Conservation (phyloP, 768 basidiomycete genomes). For the Termitomyces eurrhizus region DNA sequence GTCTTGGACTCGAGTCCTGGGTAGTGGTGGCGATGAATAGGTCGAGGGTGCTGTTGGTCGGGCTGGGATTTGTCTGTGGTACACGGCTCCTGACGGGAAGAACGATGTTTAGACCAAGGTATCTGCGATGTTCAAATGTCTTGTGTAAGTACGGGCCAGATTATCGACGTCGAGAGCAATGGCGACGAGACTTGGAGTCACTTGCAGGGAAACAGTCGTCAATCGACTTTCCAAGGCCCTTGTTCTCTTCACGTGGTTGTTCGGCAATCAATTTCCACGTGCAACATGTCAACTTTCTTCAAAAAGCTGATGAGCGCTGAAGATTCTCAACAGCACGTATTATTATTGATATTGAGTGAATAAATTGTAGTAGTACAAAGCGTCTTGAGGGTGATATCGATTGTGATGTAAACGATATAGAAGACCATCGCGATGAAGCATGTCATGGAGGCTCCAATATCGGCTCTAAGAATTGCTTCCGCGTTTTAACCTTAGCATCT, state of each 20-base stretch:
- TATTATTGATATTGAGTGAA: background rate
- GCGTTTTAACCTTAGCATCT: constrained; percentile 38
- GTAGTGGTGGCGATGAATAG: constrained; percentile 14
- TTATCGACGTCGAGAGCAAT: constrained; percentile 7
- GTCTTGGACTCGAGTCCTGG: constrained; percentile 12
- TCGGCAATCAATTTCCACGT: constrained; percentile 23
- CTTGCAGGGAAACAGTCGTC: constrained; percentile 14
- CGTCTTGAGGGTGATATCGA: constrained; percentile 1
- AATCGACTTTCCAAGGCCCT: constrained; percentile 14
- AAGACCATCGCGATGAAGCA: background rate
- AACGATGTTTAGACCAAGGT: constrained; percentile 19
- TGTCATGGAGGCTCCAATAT: background rate
- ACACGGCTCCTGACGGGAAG: constrained; percentile 17
- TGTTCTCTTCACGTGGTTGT: constrained; percentile 9
- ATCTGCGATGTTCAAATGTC: constrained; percentile 8
- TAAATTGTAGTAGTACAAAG: constrained; percentile 1
- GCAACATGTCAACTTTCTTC: constrained; percentile 13
- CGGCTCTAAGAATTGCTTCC: constrained; percentile 27
- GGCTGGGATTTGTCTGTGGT: constrained; percentile 13
- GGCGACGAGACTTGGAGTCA: constrained; percentile 1
- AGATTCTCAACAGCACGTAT: background rate
- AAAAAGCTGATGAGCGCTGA: background rate
- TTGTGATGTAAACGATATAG: constrained; percentile 5
- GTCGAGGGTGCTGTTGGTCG: constrained; percentile 11
- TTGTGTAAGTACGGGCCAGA: background rate